Evolutionary conservation across 352 stramenopile genomes (phyloP).

Genomic region (Phytopythium montanum): DNA sequence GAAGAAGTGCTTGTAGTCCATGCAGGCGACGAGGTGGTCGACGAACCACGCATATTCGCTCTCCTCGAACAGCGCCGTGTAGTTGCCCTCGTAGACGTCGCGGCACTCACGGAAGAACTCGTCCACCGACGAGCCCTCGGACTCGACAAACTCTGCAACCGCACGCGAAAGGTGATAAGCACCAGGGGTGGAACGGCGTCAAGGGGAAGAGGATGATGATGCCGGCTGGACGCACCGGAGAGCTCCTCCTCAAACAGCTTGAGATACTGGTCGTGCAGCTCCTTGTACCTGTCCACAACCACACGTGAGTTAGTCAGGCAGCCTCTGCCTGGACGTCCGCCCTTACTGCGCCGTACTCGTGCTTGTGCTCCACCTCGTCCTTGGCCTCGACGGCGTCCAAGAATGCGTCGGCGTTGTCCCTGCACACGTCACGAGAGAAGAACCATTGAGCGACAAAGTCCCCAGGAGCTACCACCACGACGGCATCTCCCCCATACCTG

Average conservation of each 20-base stretch:
- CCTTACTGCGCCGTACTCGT: constrained; percentile 38
- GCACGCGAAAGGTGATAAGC: background rate
- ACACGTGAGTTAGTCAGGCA: background rate
- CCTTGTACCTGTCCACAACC: constrained; percentile 48
- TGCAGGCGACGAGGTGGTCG: constrained; percentile 68
- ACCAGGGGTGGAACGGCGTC: background rate
- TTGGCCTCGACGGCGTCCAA: constrained; percentile 63
- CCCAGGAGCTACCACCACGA: background rate
- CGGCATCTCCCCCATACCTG: constrained; percentile 19
- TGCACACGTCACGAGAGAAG: constrained; percentile 9
- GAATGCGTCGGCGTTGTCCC: constrained; percentile 61
- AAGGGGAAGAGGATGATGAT: background rate
- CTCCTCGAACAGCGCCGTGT: constrained; percentile 65
- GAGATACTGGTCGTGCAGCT: constrained; percentile 70
- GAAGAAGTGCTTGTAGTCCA: constrained; percentile 84
- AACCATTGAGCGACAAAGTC: background rate
- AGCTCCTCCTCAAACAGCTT: constrained; percentile 70
- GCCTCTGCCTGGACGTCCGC: too few species aligned
- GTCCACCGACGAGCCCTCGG: constrained; percentile 54
- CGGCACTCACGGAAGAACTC: constrained; percentile 71
- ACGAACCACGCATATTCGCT: constrained; percentile 75
- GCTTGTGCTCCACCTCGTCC: constrained; percentile 71
- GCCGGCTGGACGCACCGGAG: constrained; percentile 22
- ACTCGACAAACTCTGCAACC: constrained; percentile 69
- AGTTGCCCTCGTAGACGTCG: constrained; percentile 55